Conservation (phyloP, 1,139 yeast species). For the Debaryomycetaceae sp. region DNA sequence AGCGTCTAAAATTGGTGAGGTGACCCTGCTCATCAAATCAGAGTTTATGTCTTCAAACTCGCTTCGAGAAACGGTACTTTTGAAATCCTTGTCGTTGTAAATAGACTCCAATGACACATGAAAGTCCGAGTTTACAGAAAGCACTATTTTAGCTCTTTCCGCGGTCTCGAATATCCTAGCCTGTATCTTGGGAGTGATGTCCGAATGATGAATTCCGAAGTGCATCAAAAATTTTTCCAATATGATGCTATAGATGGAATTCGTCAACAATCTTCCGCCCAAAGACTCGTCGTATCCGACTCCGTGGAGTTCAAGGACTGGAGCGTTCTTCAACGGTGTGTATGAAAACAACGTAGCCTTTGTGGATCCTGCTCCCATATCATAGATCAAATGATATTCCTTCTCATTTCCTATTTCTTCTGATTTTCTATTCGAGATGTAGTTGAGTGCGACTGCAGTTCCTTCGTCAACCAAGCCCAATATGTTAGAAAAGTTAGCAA, state of each 20-base stretch:
- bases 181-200: slow-evolving; percentile 52
- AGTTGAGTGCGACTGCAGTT: slow-evolving; percentile 82
- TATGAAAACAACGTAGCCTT: slow-evolving; percentile 78
- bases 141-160: slow-evolving; percentile 79
- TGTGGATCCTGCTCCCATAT: slow-evolving; percentile 91
- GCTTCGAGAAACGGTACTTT: slow-evolving; percentile 58
- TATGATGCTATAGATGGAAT: slow-evolving; percentile 58
- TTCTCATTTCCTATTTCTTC: slow-evolving; percentile 36
- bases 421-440: slow-evolving; percentile 49
- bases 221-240: slow-evolving; percentile 51
- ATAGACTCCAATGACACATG: slow-evolving; percentile 67
- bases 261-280: slow-evolving; percentile 77
- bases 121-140: slow-evolving; percentile 85
- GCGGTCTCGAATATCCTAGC: slow-evolving; percentile 77
- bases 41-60: slow-evolving; percentile 67
- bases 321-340: slow-evolving; percentile 40
- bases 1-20: slow-evolving; percentile 56
- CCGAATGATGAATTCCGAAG: slow-evolving; percentile 31
- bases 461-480: slow-evolving; percentile 84
- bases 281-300: slow-evolving; percentile 61
- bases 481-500: slow-evolving; percentile 62
- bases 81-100: slow-evolving; percentile 70
- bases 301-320: slow-evolving; percentile 63
- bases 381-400: slow-evolving; percentile 73
- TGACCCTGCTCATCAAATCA: slow-evolving; percentile 42